Evolutionary conservation across 306 rosid genomes (phyloP).

Genomic region (Rosa multiflora): DNA sequence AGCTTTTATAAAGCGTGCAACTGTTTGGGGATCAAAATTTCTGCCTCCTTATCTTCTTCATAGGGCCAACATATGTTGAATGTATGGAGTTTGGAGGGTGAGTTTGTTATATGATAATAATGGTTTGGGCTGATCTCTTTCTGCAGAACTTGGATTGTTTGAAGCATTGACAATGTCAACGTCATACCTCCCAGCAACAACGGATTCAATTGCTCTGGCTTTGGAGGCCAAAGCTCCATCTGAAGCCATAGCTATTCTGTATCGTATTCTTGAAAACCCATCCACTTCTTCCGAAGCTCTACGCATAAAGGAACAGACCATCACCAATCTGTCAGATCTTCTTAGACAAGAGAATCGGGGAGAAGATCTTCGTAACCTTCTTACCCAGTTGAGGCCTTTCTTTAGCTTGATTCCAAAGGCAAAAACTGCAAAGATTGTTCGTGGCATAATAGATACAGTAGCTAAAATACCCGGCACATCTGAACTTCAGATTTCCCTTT

Average conservation of each 20-base stretch:
- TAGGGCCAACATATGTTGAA: not conserved
- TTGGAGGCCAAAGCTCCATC: constrained; percentile 65
- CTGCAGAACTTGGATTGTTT: constrained; percentile 39
- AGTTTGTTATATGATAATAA: not conserved
- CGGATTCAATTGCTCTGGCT: constrained; percentile 70
- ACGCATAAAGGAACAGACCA: constrained; percentile 83
- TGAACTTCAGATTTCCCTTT: constrained; percentile 78
- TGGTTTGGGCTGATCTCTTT: constrained; percentile 15
- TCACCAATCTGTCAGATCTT: constrained; percentile 69
- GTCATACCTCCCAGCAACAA: constrained; percentile 75
- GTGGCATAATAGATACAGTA: constrained; percentile 78
- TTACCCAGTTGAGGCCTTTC: constrained; percentile 88
- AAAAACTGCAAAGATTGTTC: constrained; percentile 91
- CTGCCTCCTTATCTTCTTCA: not conserved
- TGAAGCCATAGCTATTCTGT: constrained; percentile 71
- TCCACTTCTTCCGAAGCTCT: constrained; percentile 84
- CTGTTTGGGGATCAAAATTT: not conserved
- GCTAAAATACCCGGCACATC: constrained; percentile 88
- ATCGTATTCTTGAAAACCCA: constrained; percentile 71
- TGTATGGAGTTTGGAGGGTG: too few relatives aligned
- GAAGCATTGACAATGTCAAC: constrained; percentile 54
- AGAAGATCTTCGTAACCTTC: constrained; percentile 89
- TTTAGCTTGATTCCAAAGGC: constrained; percentile 90
- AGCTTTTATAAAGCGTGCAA: not conserved
- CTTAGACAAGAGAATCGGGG: constrained; percentile 82